A percentile compares a stretch with the other conserved stretches of the same genome.
These are phyloP conservation scores for Fomitopsis pinicola DNA, from an alignment of 1,284 basidiomycete genomes.

Conservation along the genomic window DNA sequence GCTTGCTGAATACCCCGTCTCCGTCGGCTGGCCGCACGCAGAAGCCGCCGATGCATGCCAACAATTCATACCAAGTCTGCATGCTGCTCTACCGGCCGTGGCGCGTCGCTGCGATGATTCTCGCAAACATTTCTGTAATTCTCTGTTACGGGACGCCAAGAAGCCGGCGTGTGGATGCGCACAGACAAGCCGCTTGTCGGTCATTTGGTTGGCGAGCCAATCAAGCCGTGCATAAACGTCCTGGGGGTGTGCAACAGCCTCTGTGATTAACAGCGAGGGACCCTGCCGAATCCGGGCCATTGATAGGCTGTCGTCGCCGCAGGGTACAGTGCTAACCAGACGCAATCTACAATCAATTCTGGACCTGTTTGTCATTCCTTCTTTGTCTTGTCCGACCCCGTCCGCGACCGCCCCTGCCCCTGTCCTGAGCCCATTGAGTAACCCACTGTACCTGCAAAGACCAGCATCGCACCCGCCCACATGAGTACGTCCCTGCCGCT, in stretches of 20 bases:
- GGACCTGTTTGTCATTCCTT: slow-evolving; percentile 7
- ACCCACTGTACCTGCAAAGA: slow-evolving; percentile 68
- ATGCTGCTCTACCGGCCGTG: not conserved
- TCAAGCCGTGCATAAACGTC: too few species aligned
- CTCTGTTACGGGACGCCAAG: not conserved
- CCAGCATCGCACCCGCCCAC: slow-evolving; percentile 65
- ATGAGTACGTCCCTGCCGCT: slow-evolving; percentile 37
- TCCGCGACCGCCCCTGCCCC: not conserved
- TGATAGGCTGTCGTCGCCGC: not conserved
- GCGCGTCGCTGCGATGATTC: not conserved
- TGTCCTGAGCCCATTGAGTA: slow-evolving; percentile 43
- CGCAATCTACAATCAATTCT: not conserved
- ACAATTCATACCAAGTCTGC: not conserved
- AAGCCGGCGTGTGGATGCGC: not conserved
- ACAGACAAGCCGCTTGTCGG: too few species aligned
- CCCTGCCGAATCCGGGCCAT: not conserved
- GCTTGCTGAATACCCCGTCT: not conserved
- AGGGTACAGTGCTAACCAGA: not conserved
- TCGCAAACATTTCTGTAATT: not conserved
- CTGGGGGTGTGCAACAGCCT: too few species aligned
- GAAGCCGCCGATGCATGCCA: not conserved
- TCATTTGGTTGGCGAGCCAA: too few species aligned
- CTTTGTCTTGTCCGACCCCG: slow-evolving; percentile 11
- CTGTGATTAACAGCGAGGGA: not conserved
- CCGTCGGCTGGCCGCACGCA: not conserved